phyloP scores from a whole-genome alignment of 2,329 filamentous ascomycete species.

The Hawksworthiomyces lignivorus region DNA sequence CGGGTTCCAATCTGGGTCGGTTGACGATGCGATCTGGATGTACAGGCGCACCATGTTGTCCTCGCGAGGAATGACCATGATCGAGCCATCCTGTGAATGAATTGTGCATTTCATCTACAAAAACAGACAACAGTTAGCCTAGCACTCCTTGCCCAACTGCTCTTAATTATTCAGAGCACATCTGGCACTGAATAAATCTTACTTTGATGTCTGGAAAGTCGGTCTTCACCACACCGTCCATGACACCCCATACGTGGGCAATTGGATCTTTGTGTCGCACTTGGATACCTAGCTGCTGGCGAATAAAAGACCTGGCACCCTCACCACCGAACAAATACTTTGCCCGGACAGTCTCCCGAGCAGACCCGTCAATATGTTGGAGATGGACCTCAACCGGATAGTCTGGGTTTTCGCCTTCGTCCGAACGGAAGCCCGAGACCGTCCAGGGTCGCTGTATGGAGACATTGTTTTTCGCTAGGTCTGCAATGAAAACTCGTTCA shows the following conservation, averaged over 20 bases:
- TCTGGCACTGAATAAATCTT: too few relatives aligned
- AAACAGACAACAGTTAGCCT: too few relatives aligned
- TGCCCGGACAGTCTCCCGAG: slow-evolving; percentile 57
- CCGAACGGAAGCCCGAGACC: slow-evolving; percentile 52
- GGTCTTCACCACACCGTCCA: slow-evolving; percentile 65
- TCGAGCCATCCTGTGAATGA: slow-evolving; percentile 64
- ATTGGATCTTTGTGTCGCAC: slow-evolving; percentile 65
- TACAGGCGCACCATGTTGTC: slow-evolving; percentile 61
- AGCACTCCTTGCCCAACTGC: too few relatives aligned
- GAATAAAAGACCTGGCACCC: slow-evolving; percentile 59
- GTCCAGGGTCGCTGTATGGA: slow-evolving; percentile 58
- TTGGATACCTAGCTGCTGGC: slow-evolving; percentile 58
- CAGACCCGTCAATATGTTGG: slow-evolving; percentile 65
- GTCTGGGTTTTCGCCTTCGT: slow-evolving; percentile 46
- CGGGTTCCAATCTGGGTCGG: slow-evolving; percentile 53
- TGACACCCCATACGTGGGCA: slow-evolving; percentile 67
- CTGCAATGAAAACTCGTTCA: slow-evolving; percentile 60
- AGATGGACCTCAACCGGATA: slow-evolving; percentile 78
- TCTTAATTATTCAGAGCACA: too few relatives aligned
- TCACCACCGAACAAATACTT: slow-evolving; percentile 69
- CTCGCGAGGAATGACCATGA: slow-evolving; percentile 73
- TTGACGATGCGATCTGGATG: slow-evolving; percentile 58
- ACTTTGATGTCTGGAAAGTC: slow-evolving; percentile 71
- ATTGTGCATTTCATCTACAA: slow-evolving; percentile 64
- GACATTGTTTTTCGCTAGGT: slow-evolving; percentile 55